A percentile compares a stretch with the other conserved stretches of the same genome.
These are phyloP conservation scores for Brassica balearica DNA, from an alignment of 441 rosid genomes.

Conservation along the genomic window DNA sequence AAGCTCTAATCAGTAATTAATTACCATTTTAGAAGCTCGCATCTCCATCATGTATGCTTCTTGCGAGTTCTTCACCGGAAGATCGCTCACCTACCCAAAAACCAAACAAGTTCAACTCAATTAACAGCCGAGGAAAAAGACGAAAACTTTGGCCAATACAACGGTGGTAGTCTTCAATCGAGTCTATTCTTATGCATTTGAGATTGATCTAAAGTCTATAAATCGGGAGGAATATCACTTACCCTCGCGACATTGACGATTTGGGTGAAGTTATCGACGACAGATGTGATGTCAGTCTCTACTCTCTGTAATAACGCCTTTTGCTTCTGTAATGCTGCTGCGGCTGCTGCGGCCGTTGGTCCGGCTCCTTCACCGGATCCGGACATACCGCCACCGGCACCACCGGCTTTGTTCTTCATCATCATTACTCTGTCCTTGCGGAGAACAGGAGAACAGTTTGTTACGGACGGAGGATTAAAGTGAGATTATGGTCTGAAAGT, in stretches of 20 bases:
- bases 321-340: constrained; percentile 72
- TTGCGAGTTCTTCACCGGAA: constrained; percentile 80
- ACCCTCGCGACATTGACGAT: constrained; percentile 74
- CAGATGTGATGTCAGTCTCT: constrained; percentile 66
- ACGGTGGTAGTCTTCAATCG: background rate
- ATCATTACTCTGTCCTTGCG: background rate
- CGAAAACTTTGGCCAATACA: background rate
- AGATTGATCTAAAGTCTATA: background rate
- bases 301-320: constrained; percentile 68
- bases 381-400: constrained; percentile 30
- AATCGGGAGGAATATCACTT: background rate
- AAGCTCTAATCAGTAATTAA: background rate
- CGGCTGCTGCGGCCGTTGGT: constrained; percentile 69
- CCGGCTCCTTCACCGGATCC: constrained; percentile 54
- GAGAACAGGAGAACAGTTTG: background rate
- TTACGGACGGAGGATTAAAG: background rate
- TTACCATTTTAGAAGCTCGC: constrained; percentile 93
- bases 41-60: constrained; percentile 96
- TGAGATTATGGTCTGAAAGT: background rate
- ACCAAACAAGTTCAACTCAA: constrained; percentile 2
- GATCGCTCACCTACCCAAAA: constrained; percentile 67
- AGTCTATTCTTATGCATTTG: background rate
- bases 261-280: constrained; percentile 71
- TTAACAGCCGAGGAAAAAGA: background rate
- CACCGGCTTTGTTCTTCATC: constrained; percentile 61